phyloP scores from a whole-genome alignment of 352 stramenopile species.

The Albugo laibachii region DNA sequence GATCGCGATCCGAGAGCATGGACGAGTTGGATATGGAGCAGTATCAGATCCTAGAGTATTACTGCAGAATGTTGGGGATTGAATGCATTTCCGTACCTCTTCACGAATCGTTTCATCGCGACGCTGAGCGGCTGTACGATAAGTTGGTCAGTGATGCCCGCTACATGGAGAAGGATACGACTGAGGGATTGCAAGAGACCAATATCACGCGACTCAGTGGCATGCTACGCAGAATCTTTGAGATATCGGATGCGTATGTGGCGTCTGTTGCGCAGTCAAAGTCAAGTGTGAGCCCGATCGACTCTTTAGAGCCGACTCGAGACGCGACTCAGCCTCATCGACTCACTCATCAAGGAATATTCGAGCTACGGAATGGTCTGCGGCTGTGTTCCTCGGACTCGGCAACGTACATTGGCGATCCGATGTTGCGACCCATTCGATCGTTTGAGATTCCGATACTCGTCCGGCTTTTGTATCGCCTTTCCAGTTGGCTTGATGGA shows the following conservation, averaged over 20 bases:
- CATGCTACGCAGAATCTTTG: slow-evolving; percentile 49
- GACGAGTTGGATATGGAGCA: slow-evolving; percentile 14
- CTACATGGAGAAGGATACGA: too few relatives aligned
- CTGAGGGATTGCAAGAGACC: slow-evolving; percentile 8
- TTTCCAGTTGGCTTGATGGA: slow-evolving; percentile 60
- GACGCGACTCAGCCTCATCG: slow-evolving; percentile 30
- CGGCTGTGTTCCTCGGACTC: slow-evolving; percentile 37
- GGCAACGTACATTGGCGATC: slow-evolving; percentile 41
- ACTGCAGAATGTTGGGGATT: slow-evolving; percentile 59
- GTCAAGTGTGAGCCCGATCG: slow-evolving; percentile 22
- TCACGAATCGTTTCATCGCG: slow-evolving; percentile 52
- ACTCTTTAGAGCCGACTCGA: slow-evolving; percentile 6
- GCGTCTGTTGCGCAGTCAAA: slow-evolving; percentile 22
- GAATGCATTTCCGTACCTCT: slow-evolving; percentile 44
- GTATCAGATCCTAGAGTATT: slow-evolving; percentile 53
- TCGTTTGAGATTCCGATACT: slow-evolving; percentile 57
- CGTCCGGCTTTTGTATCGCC: slow-evolving; percentile 55
- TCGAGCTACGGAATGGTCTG: slow-evolving; percentile 41
- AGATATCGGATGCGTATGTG: slow-evolving; percentile 76
- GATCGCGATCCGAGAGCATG: neutral
- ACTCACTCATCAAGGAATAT: slow-evolving; percentile 32
- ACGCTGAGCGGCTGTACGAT: slow-evolving; percentile 69
- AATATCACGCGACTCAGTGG: slow-evolving; percentile 39
- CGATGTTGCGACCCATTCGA: slow-evolving; percentile 70
- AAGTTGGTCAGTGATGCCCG: slow-evolving; percentile 40